These are phyloP conservation scores for Fraxinus americana DNA, from an alignment of 257 asterid species.

Conservation along the genomic window DNA sequence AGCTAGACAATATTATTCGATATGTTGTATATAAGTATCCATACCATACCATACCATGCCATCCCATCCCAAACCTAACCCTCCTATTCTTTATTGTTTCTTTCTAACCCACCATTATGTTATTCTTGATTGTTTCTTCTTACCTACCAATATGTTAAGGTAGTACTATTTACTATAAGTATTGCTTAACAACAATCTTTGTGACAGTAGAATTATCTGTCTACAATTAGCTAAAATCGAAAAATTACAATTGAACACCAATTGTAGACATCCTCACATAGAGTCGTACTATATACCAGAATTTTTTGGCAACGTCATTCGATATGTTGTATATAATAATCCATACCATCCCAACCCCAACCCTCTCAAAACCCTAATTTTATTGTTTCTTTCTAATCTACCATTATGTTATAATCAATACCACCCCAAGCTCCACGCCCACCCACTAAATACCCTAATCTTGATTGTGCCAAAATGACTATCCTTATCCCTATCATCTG, in stretches of 20 bases:
- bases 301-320: no score
- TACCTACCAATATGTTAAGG: no score
- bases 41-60: background rate
- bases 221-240: no score
- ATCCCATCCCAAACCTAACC: background rate
- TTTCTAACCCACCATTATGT: slow-evolving; percentile 33
- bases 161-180: no score
- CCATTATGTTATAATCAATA: slow-evolving; percentile 10
- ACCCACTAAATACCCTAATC: background rate
- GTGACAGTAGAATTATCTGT: no score
- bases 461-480: background rate
- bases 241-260: no score
- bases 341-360: background rate
- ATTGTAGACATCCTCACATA: no score
- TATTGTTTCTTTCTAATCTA: slow-evolving; percentile 39
- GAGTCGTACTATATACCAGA: no score
- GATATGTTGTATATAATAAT: no score
- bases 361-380: slow-evolving; percentile 31
- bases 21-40: background rate
- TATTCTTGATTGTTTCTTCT: background rate
- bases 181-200: no score
- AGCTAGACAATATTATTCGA: no score
- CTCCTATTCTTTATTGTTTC: slow-evolving; percentile 37
- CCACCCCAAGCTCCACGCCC: background rate
- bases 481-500: background rate